Evolutionary conservation across 306 rosid genomes (phyloP).

Genomic region (Prunus mume): DNA sequence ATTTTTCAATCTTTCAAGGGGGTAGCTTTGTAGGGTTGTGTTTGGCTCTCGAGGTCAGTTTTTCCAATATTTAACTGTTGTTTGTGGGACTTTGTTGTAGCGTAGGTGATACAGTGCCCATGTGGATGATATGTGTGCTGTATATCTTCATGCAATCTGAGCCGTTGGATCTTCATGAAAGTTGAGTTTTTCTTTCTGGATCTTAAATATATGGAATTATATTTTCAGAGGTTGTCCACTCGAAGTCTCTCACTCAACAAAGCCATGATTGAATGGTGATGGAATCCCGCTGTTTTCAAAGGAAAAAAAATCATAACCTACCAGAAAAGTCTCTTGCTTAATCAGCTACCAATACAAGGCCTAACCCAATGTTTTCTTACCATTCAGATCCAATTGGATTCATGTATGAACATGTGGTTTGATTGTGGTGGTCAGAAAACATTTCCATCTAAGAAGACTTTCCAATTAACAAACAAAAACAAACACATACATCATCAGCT

Average conservation of each 20-base stretch:
- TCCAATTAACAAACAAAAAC: no score
- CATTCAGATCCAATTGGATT: background rate
- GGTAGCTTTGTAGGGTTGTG: slow-evolving; percentile 23
- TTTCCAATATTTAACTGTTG: background rate
- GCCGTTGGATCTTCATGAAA: slow-evolving; percentile 11
- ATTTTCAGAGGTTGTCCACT: slow-evolving; percentile 5
- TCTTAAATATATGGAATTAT: no score
- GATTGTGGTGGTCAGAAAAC: background rate
- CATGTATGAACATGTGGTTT: background rate
- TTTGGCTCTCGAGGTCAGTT: slow-evolving; percentile 19
- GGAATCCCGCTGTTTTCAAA: background rate
- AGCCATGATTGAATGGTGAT: slow-evolving; percentile 19
- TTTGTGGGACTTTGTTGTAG: background rate
- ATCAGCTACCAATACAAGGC: background rate
- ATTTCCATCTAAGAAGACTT: no score
- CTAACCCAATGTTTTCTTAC: background rate
- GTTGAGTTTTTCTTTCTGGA: background rate
- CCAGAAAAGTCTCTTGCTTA: background rate
- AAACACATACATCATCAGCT: no score
- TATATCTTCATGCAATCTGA: background rate
- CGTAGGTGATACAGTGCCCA: background rate
- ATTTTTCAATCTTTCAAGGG: slow-evolving; percentile 30
- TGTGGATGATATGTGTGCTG: background rate
- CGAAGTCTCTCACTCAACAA: background rate
- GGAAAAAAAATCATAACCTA: background rate